A percentile compares a stretch with the other conserved stretches of the same genome.
Conservation (phyloP, 768 basidiomycete species). For the Russula olivacea region DNA sequence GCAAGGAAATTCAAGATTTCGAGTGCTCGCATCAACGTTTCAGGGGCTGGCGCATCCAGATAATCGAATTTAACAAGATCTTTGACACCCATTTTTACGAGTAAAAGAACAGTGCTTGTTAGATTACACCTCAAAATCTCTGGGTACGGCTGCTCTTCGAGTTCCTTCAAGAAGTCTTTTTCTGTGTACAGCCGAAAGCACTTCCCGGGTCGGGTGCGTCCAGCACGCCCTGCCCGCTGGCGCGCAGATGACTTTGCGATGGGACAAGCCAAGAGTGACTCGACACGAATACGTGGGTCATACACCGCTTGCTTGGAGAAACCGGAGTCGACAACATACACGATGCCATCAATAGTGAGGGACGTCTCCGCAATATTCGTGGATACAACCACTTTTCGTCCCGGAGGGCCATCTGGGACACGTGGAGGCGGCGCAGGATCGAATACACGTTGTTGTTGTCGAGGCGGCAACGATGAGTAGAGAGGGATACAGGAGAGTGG, state of each 20-base stretch:
- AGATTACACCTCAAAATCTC: conserved; percentile 93
- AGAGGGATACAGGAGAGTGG: conserved; percentile 87
- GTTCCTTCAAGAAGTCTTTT: conserved; percentile 90
- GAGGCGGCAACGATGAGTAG: conserved; percentile 91
- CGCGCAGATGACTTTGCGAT: conserved; percentile 97
- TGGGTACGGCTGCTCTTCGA: conserved; percentile 96
- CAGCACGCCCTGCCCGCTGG: conserved; percentile 93
- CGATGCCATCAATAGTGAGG: conserved; percentile 96
- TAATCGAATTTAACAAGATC: conserved; percentile 87
- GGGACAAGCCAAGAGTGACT: conserved; percentile 86
- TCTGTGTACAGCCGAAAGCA: conserved; percentile 97
- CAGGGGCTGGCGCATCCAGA: conserved; percentile 89
- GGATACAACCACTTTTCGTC: conserved; percentile 89
- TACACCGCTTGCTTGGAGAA: conserved; percentile 98
- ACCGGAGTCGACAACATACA: conserved; percentile 96
- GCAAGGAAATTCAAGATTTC: conserved; percentile 89
- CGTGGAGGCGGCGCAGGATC: conserved; percentile 72
- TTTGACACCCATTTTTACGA: conserved; percentile 93
- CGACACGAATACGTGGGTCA: conserved; percentile 94
- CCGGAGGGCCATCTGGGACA: conserved; percentile 63
- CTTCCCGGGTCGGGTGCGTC: conserved; percentile 92
- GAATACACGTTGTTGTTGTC: conserved; percentile 95
- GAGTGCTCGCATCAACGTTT: conserved; percentile 94
- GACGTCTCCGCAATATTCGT: conserved; percentile 99
- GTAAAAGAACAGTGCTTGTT: conserved; percentile 85